A percentile compares a stretch with the other conserved stretches of the same genome.
Evolutionary conservation across 306 rosid genomes (phyloP).

Genomic region (Hippophae tibetana): DNA sequence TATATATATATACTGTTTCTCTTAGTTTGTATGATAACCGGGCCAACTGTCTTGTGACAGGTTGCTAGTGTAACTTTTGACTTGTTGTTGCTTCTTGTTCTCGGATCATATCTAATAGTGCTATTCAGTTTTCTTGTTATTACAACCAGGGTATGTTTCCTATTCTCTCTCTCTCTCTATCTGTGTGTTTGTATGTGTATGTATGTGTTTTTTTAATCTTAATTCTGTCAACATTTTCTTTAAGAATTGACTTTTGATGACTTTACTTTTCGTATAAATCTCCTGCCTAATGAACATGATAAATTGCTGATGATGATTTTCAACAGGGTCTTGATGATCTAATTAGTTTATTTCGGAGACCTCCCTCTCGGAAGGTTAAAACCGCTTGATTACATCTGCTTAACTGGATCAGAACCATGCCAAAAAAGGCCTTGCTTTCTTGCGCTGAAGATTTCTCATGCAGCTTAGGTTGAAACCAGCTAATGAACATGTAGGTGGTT

Average conservation of each 20-base stretch:
- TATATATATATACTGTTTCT: neutral
- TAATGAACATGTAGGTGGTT: constrained; percentile 9
- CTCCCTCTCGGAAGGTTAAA: constrained; percentile 93
- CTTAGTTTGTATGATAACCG: constrained; percentile 15
- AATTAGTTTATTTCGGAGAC: constrained; percentile 82
- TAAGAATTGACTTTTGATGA: neutral
- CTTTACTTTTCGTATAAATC: neutral
- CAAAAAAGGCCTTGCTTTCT: neutral
- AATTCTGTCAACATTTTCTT: neutral
- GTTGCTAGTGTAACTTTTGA: constrained; percentile 96
- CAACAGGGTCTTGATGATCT: constrained; percentile 93
- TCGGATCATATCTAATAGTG: constrained; percentile 54
- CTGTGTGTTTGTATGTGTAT: no score
- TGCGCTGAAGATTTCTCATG: constrained; percentile 9
- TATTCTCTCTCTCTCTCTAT: neutral
- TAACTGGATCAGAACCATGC: neutral
- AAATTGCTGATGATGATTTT: constrained; percentile 6
- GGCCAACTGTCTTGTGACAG: constrained; percentile 35
- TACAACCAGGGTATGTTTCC: constrained; percentile 48
- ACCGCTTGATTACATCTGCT: constrained; percentile 37
- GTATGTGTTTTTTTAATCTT: neutral
- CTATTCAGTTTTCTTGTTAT: constrained; percentile 59
- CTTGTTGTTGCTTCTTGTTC: constrained; percentile 78
- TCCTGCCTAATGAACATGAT: neutral
- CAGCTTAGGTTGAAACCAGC: constrained; percentile 19